Conservation (phyloP, 768 basidiomycete species). For the Lentinula guzmanii region DNA sequence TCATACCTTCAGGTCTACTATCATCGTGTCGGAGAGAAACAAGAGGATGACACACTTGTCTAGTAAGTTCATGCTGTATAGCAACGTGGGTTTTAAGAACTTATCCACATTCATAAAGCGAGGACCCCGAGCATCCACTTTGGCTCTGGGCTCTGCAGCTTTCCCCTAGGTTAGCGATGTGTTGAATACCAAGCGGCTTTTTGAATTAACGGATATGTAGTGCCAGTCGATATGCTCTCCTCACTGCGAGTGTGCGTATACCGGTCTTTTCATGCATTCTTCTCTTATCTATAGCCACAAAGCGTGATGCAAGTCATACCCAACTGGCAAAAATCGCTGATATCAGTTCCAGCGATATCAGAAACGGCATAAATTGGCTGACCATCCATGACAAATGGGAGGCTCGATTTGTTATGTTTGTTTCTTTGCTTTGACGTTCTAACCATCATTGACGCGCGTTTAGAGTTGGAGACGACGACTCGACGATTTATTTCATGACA, state of each 20-base stretch:
- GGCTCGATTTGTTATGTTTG: neutral
- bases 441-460: neutral
- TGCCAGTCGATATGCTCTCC: neutral
- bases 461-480: constrained; percentile 3
- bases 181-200: neutral
- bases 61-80: neutral
- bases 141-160: constrained; percentile 1
- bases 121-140: constrained; percentile 1
- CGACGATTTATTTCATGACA: constrained; percentile 1
- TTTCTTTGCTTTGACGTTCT: neutral
- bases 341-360: neutral
- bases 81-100: neutral
- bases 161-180: neutral
- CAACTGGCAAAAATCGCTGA: constrained; percentile 1
- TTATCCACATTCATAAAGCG: neutral
- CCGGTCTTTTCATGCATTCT: neutral
- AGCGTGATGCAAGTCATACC: constrained; percentile 4
- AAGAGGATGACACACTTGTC: constrained; percentile 1
- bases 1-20: neutral
- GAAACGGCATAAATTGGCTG: neutral
- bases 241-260: neutral
- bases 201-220: neutral
- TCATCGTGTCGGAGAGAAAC: constrained; percentile 3
- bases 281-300: neutral
- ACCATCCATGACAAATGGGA: constrained; percentile 1